Base-by-base conservation (phyloP, 148 eudicot species). In the Salicornia ramosissima region DNA sequence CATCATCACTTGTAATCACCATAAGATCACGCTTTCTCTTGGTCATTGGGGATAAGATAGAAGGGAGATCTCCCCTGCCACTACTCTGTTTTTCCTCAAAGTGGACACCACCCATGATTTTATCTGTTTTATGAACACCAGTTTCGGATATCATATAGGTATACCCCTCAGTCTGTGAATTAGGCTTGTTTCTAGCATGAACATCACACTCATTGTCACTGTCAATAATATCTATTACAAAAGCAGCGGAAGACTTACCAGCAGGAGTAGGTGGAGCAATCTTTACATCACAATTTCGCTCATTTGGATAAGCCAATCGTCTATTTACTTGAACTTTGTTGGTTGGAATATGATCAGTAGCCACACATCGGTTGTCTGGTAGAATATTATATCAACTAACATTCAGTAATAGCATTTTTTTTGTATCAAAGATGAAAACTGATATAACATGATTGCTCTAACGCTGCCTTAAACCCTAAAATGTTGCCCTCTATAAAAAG, bases 181-280 rank as follows among this genome's bases (percentile, higher is more conserved):
- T 34, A 47, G 68, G 42, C 10, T 50, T 57, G 15, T 50, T 24
- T 34, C 24, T 42, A 40, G 53, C 65, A 36, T 29, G 43, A 25
- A 58, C 55, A 59, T 74, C 65, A 62, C 15, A 70, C 61, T 89
- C 91, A 65, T 84, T 82, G 65, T 87, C 84, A 50, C 83, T 75
- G 69, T 87, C 92, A 71, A 73, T 69, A 1, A 82, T 74, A 55
- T 75, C 77, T 62, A 81, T 74, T 22, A 79, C 47, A 57, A 62
- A 31, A 25, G 80, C 57, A 61, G 75, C 47, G 53, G 70, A 29
- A 24, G 75, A 57, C 30, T 66, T 71, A 73, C 73, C 74, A 21
- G 72, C 83, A 49, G 89, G 93, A 25, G 89, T 90, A 19, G 81
- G 64, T 42, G 91, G 93, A 69, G 89, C 82, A 55, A 83, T 72